Conservation (phyloP, 805 yeast genomes). For the Starmerella davenportii region DNA sequence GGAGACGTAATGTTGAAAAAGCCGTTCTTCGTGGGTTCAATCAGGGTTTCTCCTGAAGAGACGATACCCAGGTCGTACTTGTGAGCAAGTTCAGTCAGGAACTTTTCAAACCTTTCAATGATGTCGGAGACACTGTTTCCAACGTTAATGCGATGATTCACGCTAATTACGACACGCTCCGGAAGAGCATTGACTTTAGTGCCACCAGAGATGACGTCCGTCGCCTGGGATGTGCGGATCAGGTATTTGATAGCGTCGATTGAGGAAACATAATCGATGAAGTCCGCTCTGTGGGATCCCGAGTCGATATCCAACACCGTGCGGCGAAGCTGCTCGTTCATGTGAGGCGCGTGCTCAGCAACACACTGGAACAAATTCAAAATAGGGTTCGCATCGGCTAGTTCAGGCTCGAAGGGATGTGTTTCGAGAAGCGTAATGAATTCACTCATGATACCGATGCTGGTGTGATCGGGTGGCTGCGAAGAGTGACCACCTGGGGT, state of each 20-base stretch:
- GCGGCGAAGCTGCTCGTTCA: constrained; percentile 12
- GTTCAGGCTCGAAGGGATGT: constrained; percentile 35
- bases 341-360: constrained; percentile 26
- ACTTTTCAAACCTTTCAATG: constrained; percentile 20
- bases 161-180: constrained; percentile 34
- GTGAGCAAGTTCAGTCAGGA: constrained; percentile 29
- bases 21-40: constrained; percentile 24
- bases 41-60: constrained; percentile 20
- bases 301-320: constrained; percentile 10
- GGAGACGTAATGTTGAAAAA: constrained; percentile 24
- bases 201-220: constrained; percentile 53
- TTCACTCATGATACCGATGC: constrained; percentile 56
- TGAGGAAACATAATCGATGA: constrained; percentile 10
- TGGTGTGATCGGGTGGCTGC: constrained; percentile 62
- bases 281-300: constrained; percentile 8
- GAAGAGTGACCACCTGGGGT: constrained; percentile 73
- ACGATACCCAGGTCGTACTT: constrained; percentile 33
- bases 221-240: constrained; percentile 47
- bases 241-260: constrained; percentile 23
- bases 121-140: constrained; percentile 34
- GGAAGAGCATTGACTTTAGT: constrained; percentile 64
- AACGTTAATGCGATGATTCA: constrained; percentile 49
- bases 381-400: constrained; percentile 43
- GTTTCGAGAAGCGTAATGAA: constrained; percentile 39
- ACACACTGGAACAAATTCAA: constrained; percentile 41